Percentiles rank a stretch among this genome's conserved stretches.
Evolutionary conservation across 2,329 filamentous ascomycete species (phyloP).

Genomic region (Acrocalymma vagum): DNA sequence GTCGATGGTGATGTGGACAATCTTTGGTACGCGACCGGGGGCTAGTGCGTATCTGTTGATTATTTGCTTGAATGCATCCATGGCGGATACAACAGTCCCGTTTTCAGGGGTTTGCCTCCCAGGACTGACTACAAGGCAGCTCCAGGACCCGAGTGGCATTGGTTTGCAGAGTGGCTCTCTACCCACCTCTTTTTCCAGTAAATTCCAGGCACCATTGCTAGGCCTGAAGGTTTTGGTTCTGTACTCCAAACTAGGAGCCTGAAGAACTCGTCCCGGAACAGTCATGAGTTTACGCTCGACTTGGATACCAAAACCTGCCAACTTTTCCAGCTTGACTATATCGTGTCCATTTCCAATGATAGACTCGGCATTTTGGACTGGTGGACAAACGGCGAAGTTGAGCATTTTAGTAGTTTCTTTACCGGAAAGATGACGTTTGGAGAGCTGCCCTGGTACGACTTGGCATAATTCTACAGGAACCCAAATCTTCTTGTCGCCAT

Average conservation of each 20-base stretch:
- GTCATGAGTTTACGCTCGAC: constrained; percentile 72
- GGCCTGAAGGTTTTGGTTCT: constrained; percentile 43
- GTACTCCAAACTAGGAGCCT: constrained; percentile 70
- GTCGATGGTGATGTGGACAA: constrained; percentile 15
- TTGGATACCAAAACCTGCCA: constrained; percentile 66
- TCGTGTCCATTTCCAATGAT: constrained; percentile 34
- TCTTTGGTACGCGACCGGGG: constrained; percentile 22
- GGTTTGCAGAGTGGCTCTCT: constrained; percentile 33
- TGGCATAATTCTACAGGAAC: constrained; percentile 43
- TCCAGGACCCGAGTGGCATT: constrained; percentile 32
- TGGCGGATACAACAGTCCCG: constrained; percentile 31
- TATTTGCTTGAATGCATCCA: constrained; percentile 20
- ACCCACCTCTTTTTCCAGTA: constrained; percentile 50
- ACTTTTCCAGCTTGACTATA: constrained; percentile 34
- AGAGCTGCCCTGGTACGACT: constrained; percentile 40
- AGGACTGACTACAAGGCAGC: constrained; percentile 39
- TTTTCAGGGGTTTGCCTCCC: constrained; percentile 17
- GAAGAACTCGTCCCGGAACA: constrained; percentile 75
- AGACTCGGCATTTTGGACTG: constrained; percentile 37
- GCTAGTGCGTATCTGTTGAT: constrained; percentile 33
- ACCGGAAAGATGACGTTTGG: constrained; percentile 32
- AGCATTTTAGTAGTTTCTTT: constrained; percentile 42
- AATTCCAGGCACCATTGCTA: constrained; percentile 73
- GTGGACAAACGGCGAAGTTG: constrained; percentile 39
- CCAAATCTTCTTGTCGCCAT: constrained; percentile 30